These are phyloP conservation scores for Leucaena leucocephala DNA, from an alignment of 306 rosid genomes.

Conservation along the genomic window DNA sequence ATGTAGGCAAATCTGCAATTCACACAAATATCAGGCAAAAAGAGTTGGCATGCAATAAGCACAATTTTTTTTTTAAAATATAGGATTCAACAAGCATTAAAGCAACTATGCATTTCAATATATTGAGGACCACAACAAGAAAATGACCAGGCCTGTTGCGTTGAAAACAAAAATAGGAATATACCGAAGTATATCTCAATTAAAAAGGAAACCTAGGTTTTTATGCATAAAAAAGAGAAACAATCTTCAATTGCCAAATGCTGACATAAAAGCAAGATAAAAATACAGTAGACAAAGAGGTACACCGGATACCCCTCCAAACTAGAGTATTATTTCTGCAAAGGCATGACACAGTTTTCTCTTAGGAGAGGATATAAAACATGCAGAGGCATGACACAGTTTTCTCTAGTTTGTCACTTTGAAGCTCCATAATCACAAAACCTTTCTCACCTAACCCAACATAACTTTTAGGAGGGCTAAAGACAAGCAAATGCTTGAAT, in stretches of 20 bases:
- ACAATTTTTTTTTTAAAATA: too few relatives aligned
- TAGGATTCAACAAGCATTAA: not conserved
- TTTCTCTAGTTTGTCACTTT: not conserved
- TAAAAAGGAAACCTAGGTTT: not conserved
- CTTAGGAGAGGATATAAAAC: not conserved
- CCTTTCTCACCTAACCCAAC: not conserved
- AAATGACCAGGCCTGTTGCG: not conserved
- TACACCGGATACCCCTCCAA: not conserved
- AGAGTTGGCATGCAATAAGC: not conserved
- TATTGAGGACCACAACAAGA: not conserved
- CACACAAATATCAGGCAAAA: not conserved
- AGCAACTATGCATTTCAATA: not conserved
- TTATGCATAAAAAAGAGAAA: not conserved
- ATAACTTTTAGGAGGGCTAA: not conserved
- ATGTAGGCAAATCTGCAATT: slow-evolving; percentile 68
- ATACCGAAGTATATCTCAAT: too few relatives aligned
- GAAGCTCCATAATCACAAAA: not conserved
- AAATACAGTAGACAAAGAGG: not conserved
- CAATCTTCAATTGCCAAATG: not conserved
- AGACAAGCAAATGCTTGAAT: not conserved
- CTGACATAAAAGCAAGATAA: not conserved
- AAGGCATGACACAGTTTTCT: not conserved
- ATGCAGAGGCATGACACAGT: not conserved
- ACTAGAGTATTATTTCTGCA: not conserved
- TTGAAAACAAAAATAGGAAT: not conserved